A percentile compares a stretch with the other conserved stretches of the same genome.
phyloP scores from a whole-genome alignment of 179 eudicot species.

The Spergularia azorica region DNA sequence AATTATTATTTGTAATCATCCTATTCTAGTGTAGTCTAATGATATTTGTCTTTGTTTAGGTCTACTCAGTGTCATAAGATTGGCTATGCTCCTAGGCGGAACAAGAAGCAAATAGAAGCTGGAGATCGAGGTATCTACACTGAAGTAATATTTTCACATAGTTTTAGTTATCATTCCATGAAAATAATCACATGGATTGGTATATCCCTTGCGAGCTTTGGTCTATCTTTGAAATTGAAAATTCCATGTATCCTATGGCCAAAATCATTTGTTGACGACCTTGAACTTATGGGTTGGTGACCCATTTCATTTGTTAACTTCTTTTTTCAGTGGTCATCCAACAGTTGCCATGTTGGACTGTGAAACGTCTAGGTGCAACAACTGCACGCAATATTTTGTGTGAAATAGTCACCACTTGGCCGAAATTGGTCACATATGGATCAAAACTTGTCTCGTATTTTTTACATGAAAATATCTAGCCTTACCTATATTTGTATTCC shows the following conservation, averaged over 20 bases:
- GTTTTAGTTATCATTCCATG: background rate
- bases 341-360: too few relatives aligned
- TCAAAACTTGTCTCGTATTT: too few relatives aligned
- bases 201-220: background rate
- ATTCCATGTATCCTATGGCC: too few relatives aligned
- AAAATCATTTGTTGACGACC: too few relatives aligned
- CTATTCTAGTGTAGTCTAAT: conserved; percentile 8
- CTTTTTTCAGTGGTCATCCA: too few relatives aligned
- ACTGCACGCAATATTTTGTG: too few relatives aligned
- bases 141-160: background rate
- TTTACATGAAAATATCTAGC: too few relatives aligned
- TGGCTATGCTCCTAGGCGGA: conserved; percentile 78
- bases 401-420: too few relatives aligned
- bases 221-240: background rate
- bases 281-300: too few relatives aligned
- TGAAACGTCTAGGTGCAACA: too few relatives aligned
- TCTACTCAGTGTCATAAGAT: conserved; percentile 66
- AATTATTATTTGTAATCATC: background rate
- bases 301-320: too few relatives aligned
- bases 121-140: conserved; percentile 48
- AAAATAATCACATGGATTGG: background rate
- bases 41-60: conserved; percentile 46
- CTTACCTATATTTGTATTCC: background rate
- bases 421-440: too few relatives aligned
- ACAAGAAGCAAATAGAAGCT: conserved; percentile 37